Evolutionary conservation across 768 basidiomycete species (phyloP), one percentile per base, ranked within the genome.

Genomic region (Leucosporidium scottii): DNA sequence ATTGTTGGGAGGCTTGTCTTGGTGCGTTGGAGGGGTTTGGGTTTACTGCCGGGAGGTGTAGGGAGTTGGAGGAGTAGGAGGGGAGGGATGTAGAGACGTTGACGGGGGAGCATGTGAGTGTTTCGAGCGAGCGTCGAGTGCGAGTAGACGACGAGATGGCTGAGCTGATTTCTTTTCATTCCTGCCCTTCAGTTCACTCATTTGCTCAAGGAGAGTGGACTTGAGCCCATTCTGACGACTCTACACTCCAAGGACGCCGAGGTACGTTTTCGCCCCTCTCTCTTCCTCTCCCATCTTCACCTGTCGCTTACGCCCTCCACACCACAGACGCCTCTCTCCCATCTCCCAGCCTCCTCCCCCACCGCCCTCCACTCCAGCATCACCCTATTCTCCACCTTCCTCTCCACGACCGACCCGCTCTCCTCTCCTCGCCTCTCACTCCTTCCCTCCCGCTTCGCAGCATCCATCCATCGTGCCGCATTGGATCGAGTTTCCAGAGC

Each of bases 71-170:
- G 69, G 78, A 77, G 5, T 77, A 85, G 10, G 81, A 94, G 56
- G 84, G 90, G 59, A 79, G 81, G 61, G 81, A 85, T 65, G 85
- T 91, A 0, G 78, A 81, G 53, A 77, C 78, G 10, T 81, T 99
- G 56, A 88, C 87, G 23, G 84, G 87, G 53, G 87, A 93, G 75
- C 94, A 99, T 77, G 93, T 93, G 75, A 67, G 88, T n/a, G n/a
- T 82, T 30, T 39, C 30, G 50, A 7, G n/a, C 28, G 17, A 36
- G 3, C 50, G 25, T 51, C n/a, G 36, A 34, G 34, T 4, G 34
- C 34, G 34, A 34, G 21, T 53, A 50, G 34, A n/a, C n/a, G n/a
- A 47, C 64, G 47, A 23, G 6, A n/a, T 21, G 2, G 7, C 20
- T n/a, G n/a, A 6, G 31, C 50, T 51, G 50, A 56, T n/a, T n/a